Base-by-base conservation (phyloP, 257 asterid genomes). In the Nicotiana benthamiana region DNA sequence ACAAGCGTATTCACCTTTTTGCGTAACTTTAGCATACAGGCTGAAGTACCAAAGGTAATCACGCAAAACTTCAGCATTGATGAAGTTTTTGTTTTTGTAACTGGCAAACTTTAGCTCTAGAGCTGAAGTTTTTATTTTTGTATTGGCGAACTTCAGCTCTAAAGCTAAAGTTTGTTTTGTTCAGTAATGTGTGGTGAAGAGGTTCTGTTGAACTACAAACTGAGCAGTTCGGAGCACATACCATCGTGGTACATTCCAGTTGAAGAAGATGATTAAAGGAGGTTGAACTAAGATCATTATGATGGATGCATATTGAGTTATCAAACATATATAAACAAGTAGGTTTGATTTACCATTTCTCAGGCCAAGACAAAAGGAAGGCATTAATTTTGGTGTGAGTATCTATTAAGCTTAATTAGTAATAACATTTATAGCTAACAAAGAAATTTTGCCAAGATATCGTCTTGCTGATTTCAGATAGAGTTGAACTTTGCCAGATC, bases 231-330 rank as follows among this genome's bases (percentile, higher is more conserved):
- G 85, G 92, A 95, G 84, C 77, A 85, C 32, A 77, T 97, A 80
- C 99, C 99, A 7, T 85, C 93, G 0, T 93, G 99, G 99, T 95
- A 95, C 77, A 83, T 83, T 60, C 97, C 98, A 0, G 95, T 92
- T 10, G 98, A 84, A 91, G 99, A 93, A 60, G 99, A 92, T 88
- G 97, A 95, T 81, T 81, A 91, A 40, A 87, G 97, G 78, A 0
- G 94, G 83, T 92, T 97, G 98, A 90, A 94, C 83, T 93, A 80
- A 20, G 80, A 60, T 36, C 43, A 48, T 54, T 75, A 16, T 9
- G 26, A 65, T 65, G 48, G 51, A 65, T 65, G 74, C 74, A 66
- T 32, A 32, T 17, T 9, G 30, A 65, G 75, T 2, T 32, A 16
- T 66, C 18, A 15, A 66, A 66, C 75, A 66, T 43, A 66, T 66